Percentiles rank a stretch among this genome's conserved stretches.
These are phyloP conservation scores for Inosperma sp. DNA, from an alignment of 768 basidiomycete genomes.

Conservation along the genomic window DNA sequence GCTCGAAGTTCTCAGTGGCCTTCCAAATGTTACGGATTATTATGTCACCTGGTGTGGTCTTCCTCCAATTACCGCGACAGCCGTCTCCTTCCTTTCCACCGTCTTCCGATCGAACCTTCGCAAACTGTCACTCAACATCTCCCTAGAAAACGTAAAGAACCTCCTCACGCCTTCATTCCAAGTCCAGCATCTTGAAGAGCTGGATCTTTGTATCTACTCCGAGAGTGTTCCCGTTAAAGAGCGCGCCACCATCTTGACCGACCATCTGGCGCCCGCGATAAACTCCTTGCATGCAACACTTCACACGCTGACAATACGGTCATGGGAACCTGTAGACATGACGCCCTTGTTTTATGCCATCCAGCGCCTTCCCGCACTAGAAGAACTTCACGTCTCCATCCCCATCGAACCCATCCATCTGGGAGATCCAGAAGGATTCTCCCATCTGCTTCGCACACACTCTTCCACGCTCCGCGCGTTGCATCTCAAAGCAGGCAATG, in stretches of 20 bases:
- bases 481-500: conserved; percentile 33
- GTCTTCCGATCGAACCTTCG: conserved; percentile 31
- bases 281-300: conserved; percentile 32
- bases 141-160: conserved; percentile 32
- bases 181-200: conserved; percentile 32
- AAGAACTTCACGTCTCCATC: conserved; percentile 33
- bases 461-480: conserved; percentile 29
- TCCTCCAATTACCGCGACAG: conserved; percentile 24
- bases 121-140: conserved; percentile 37
- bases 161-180: conserved; percentile 24
- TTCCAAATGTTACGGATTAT: conserved; percentile 46
- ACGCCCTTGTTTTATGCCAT: conserved; percentile 36
- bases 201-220: conserved; percentile 36
- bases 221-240: conserved; percentile 24
- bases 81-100: conserved; percentile 27
- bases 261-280: conserved; percentile 35
- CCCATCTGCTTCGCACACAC: conserved; percentile 33
- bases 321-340: conserved; percentile 34
- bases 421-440: conserved; percentile 33
- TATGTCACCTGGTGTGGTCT: conserved; percentile 48
- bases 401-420: conserved; percentile 36
- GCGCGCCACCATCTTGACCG: conserved; percentile 27
- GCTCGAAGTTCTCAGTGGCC: conserved; percentile 39
- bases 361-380: conserved; percentile 26
- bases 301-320: conserved; percentile 33